A percentile compares a stretch with the other conserved stretches of the same genome.
These are phyloP conservation scores for Marasmius fiardii DNA, from an alignment of 1,284 basidiomycete species.

Conservation along the genomic window DNA sequence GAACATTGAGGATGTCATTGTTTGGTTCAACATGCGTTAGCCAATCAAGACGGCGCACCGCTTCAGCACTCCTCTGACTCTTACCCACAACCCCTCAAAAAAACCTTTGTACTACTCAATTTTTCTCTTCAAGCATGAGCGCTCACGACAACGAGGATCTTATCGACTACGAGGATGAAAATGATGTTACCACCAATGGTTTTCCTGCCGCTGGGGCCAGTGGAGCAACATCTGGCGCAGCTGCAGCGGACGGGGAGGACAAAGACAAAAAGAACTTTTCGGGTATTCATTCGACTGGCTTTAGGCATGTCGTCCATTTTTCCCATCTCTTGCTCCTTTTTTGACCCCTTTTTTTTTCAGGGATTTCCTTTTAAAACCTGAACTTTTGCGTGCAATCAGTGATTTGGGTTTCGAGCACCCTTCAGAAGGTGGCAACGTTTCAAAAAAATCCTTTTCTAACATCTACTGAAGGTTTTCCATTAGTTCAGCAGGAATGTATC, in stretches of 20 bases:
- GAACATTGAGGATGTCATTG: constrained; percentile 4
- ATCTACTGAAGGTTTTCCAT: neutral
- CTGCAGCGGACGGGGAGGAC: constrained; percentile 64
- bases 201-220: constrained; percentile 47
- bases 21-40: no score
- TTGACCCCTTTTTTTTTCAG: constrained; percentile 34
- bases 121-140: constrained; percentile 45
- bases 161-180: constrained; percentile 94
- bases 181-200: constrained; percentile 69
- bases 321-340: constrained; percentile 10
- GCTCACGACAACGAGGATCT: constrained; percentile 81
- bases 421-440: constrained; percentile 79
- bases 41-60: no score
- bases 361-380: constrained; percentile 97
- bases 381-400: constrained; percentile 95
- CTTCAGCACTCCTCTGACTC: neutral
- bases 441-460: constrained; percentile 2
- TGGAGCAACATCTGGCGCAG: constrained; percentile 46
- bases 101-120: neutral
- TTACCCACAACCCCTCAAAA: no score
- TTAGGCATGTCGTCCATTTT: constrained; percentile 59
- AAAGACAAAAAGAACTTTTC: constrained; percentile 97
- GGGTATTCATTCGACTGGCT: constrained; percentile 95
- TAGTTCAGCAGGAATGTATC: constrained; percentile 99
- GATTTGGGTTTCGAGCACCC: constrained; percentile 99